Conservation (phyloP, 192 early-diverging fungal species). For the Umbelopsis sp. region DNA sequence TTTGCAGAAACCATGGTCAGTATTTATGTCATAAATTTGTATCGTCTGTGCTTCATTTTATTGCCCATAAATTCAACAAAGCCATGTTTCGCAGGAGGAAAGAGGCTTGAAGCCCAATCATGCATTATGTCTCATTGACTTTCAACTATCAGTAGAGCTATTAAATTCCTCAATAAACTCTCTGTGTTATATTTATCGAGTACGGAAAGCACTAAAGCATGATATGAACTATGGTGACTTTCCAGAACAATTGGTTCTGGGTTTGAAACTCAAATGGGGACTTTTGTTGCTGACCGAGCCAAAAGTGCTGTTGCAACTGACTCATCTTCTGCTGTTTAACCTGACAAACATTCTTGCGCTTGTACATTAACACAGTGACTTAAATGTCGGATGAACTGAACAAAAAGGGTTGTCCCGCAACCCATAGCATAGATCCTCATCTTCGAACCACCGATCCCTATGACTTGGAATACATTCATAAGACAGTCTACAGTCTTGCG, state of each 20-base stretch:
- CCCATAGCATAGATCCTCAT: constrained; percentile 15
- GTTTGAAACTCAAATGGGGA: constrained; percentile 7
- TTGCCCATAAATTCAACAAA: neutral
- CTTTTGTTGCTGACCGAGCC: constrained; percentile 14
- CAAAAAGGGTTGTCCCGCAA: neutral
- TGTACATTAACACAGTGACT: neutral
- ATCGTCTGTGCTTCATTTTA: neutral
- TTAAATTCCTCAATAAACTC: too few relatives aligned
- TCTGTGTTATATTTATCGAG: too few relatives aligned
- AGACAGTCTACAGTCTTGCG: constrained; percentile 39
- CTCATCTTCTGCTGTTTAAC: neutral
- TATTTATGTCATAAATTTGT: neutral
- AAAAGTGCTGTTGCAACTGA: constrained; percentile 2
- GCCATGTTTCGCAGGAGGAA: too few relatives aligned
- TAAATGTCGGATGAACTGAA: constrained; percentile 4
- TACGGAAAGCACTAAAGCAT: too few relatives aligned
- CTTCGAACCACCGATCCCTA: constrained; percentile 23
- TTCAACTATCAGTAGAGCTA: too few relatives aligned
- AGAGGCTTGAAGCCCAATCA: too few relatives aligned
- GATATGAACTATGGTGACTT: neutral
- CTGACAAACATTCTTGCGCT: constrained; percentile 7
- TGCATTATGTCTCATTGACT: too few relatives aligned
- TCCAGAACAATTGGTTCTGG: constrained; percentile 19
- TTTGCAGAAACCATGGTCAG: neutral
- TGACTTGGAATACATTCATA: constrained; percentile 39